Evolutionary conservation across 2,329 filamentous ascomycete genomes (phyloP), one percentile per base, ranked within the genome.

Genomic region (Triangularia verruculosa): DNA sequence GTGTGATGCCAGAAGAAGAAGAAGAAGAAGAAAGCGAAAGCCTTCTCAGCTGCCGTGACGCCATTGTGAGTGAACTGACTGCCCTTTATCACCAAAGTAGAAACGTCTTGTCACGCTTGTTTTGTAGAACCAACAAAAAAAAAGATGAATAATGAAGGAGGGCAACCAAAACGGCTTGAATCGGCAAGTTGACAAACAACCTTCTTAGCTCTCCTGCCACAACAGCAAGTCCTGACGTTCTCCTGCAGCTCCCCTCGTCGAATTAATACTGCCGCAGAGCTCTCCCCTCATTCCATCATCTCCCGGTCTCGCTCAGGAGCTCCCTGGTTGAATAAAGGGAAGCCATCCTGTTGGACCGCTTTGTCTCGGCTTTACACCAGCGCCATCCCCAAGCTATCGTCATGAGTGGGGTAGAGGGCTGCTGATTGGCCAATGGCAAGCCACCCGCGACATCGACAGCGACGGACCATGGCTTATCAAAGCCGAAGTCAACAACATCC

Each of bases 301-400:
- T 55, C 54, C 17, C 24, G 39, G 32, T 52, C 43, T 47, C 17
- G 22, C 22, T 7, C 22, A 28, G 28, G 55, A 32, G 28, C 55
- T 39, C 34, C 57, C 53, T 67, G 56, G 34, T 60, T 34, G 51
- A n/a, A n/a, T 25, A 57, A 59, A 52, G 39, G 57, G 24, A 43
- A 11, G 13, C 22, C 59, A 13, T n/a, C 22, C 34, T 28, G 63
- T 64, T 66, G 65, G 61, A 55, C 64, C 72, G 72, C 68, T 72
- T 74, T 74, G 61, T 68, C 61, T 63, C 72, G 72, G 72, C 72
- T 73, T 71, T 69, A 61, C 59, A 34, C n/a, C 54, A 22, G 47
- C 24, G 24, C 47, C 12, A n/a, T 39, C 43, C 53, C 27, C 22
- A 34, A 58, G 63, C 28, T 61, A 22, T 58, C 25, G 62, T 68